Base-by-base conservation (phyloP, 148 eudicot species). In the Cornus controversa region DNA sequence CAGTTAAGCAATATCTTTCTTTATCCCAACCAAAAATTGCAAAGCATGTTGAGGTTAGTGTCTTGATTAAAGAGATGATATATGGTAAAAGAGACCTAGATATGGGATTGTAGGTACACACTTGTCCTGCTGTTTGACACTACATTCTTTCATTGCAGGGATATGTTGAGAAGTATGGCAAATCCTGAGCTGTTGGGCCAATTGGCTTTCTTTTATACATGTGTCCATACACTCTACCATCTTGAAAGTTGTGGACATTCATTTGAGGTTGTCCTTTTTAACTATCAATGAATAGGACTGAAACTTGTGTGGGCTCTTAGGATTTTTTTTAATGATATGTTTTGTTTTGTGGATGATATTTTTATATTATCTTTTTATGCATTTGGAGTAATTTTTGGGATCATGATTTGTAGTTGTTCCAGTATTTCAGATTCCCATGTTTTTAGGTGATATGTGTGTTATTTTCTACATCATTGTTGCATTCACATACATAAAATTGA, bases 41-140 rank as follows among this genome's bases (percentile, higher is more conserved):
- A 74, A 96, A 92, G 90, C 96, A 93, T 69, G 91, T 96, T 77
- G 94, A 93, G 95, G 99, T 93, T 75, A 84, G 91, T 83, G 57
- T 75, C 79, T 79, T 73, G 65, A 53, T 75, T 63, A 26, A 28
- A 24, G 37, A 57, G 18, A 64, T 75, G 54, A 57, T 57, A 82
- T 58, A 13, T 75, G 28, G 26, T 83, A 26, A 22, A 53, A 66
- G 71, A 63, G 16, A 8, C 47, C 29, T 69, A 27, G 34, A 29
- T 72, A 60, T 79, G 23, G 67, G n/a, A 60, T 36, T 31, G 63
- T 25, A 23, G 28, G 68, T 65, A 40, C n/a, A 34, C 20, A 24
- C 37, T 78, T 71, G 8, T 40, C 10, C 16, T 65, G 68, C 73
- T 71, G 54, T 75, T 80, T 82, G 72, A 81, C 60, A 66, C 53